Base-by-base conservation (phyloP, 2,329 filamentous ascomycete species). In the Epichloe festucae region DNA sequence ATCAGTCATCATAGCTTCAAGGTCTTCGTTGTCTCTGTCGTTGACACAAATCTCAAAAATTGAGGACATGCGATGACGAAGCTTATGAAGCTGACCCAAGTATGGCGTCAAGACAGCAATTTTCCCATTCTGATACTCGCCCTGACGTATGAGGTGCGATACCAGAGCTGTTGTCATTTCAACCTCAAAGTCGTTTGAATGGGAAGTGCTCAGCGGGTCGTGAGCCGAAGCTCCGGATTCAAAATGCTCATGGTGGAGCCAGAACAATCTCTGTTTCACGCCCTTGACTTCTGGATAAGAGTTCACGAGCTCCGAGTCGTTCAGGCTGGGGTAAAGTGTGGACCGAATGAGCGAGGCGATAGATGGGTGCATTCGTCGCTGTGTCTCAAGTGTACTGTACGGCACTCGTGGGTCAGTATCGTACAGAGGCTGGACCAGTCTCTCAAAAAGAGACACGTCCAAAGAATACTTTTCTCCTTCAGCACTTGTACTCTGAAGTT, bases 71-170 rank as follows among this genome's bases (percentile, higher is more conserved):
- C 59, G 62, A 2, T 59, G 58, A 2, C 74, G 73, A 1, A 85
- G 67, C 47, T 73, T 72, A 4, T 74, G 68, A 2, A 79, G 63
- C 54, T 85, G 81, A 0, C 78, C 79, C 0, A 73, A 63, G 53
- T 85, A 85, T 0, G 81, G 81, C 0, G 85, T 89, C 5, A 90
- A 61, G 0, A 91, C 78, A 0, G 84, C 83, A 53, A 90, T 85
- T 2, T 89, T 81, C 0, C 70, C 70, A 0, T 67, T 64, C 0
- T 62, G 63, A 60, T 89, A 88, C 0, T 58, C 60, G 0, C 84
- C 84, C 59, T 89, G 85, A 0, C 74, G 71, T 5, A 84, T 68
- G 0, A 90, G 65, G 59, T 90, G 84, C 0, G 72, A 73, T 0
- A 88, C 79, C 0, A 89, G 64, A 0, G 77, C 74, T 6, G 72